Conservation (phyloP, 805 yeast genomes). For the Suhomyces sp. region DNA sequence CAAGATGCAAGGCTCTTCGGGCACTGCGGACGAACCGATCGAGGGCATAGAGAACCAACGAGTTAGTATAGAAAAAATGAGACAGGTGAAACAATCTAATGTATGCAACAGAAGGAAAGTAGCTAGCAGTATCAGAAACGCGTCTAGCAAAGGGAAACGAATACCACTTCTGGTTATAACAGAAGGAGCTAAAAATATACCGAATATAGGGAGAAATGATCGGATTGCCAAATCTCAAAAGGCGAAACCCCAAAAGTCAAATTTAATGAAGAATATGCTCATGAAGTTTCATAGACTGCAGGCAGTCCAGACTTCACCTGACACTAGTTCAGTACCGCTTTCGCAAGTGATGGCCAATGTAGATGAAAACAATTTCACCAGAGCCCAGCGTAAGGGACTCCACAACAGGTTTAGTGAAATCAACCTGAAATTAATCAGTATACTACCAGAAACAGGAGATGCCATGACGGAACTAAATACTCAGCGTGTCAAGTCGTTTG, state of each 20-base stretch:
- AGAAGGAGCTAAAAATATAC: not conserved
- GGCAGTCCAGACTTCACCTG: not conserved
- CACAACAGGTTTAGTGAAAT: constrained; percentile 3
- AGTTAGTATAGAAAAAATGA: not conserved
- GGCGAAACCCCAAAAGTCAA: not conserved
- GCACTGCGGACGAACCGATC: not conserved
- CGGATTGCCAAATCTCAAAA: not conserved
- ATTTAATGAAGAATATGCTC: not conserved
- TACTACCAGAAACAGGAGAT: not conserved
- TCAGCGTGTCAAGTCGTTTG: not conserved
- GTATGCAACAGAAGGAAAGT: not conserved
- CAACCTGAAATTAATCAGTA: not conserved
- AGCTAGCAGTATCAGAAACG: not conserved
- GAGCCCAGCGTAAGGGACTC: not conserved
- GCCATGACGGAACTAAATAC: not conserved
- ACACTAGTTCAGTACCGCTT: not conserved
- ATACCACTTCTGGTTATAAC: not conserved
- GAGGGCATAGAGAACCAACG: not conserved
- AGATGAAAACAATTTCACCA: not conserved
- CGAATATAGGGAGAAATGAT: not conserved
- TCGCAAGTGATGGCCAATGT: not conserved
- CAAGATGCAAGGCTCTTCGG: not conserved
- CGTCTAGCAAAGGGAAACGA: not conserved
- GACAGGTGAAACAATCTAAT: not conserved
- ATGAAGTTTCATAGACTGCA: not conserved